Percentiles rank a stretch among this genome's conserved stretches.
phyloP scores from a whole-genome alignment of 108 stramenopile genomes.

The Fragilaria crotonensis region DNA sequence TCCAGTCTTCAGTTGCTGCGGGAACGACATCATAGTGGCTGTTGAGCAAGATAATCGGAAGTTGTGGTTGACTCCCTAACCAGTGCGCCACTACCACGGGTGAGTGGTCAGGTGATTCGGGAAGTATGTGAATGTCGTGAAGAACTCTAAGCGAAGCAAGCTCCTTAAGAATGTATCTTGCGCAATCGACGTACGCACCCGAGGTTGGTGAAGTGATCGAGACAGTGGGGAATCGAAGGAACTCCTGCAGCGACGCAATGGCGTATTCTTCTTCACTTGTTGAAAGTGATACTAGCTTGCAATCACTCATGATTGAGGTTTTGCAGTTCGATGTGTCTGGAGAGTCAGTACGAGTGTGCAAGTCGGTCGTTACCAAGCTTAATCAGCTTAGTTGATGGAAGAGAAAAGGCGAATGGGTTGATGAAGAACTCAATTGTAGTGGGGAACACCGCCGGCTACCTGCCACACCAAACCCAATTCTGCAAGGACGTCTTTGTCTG shows the following conservation, averaged over 20 bases:
- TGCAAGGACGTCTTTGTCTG: too few relatives aligned
- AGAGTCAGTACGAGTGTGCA: too few relatives aligned
- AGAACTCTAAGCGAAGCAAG: constrained; percentile 23
- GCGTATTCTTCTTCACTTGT: constrained; percentile 35
- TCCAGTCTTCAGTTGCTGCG: constrained; percentile 59
- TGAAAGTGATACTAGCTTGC: neutral
- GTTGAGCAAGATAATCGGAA: constrained; percentile 87
- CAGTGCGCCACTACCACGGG: constrained; percentile 87
- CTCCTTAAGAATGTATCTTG: constrained; percentile 46
- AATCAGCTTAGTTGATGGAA: too few relatives aligned
- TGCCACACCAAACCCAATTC: too few relatives aligned
- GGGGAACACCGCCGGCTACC: too few relatives aligned
- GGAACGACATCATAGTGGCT: constrained; percentile 97
- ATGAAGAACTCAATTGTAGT: too few relatives aligned
- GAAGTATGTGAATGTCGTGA: constrained; percentile 21
- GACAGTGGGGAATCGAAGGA: constrained; percentile 70
- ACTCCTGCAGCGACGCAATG: constrained; percentile 47
- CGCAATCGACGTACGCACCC: constrained; percentile 77
- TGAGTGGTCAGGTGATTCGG: constrained; percentile 58
- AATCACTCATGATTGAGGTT: too few relatives aligned
- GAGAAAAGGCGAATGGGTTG: too few relatives aligned
- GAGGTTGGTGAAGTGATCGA: constrained; percentile 56
- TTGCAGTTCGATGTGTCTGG: too few relatives aligned
- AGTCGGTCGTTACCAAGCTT: too few relatives aligned
- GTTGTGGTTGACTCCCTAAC: constrained; percentile 58